phyloP scores from a whole-genome alignment of 257 asterid genomes.

The Verbascum thapsus region DNA sequence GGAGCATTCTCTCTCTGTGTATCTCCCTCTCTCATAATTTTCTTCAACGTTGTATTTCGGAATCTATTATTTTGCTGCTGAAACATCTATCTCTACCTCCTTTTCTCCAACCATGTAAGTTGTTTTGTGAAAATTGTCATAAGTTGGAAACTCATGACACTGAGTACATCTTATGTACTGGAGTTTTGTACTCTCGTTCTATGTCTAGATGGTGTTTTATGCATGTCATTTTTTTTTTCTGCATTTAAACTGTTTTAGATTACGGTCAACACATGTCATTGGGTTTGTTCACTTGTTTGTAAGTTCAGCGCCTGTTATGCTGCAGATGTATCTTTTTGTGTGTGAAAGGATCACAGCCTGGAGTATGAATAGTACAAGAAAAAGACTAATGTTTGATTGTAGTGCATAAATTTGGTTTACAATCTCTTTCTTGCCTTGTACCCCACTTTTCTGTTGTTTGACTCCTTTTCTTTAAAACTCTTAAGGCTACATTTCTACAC shows the following conservation, averaged over 20 bases:
- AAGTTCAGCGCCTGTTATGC: constrained; percentile 18
- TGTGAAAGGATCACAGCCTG: constrained; percentile 26
- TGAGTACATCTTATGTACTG: constrained; percentile 5
- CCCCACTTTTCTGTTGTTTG: constrained; percentile 17
- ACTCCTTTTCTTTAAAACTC: constrained; percentile 28
- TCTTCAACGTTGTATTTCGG: not conserved
- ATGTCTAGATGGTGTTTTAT: not conserved
- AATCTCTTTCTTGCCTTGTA: constrained; percentile 12
- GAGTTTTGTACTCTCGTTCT: not conserved
- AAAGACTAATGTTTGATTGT: constrained; percentile 16
- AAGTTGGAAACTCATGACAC: constrained; percentile 9
- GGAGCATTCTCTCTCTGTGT: constrained; percentile 13
- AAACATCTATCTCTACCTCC: constrained; percentile 6
- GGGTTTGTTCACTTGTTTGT: constrained; percentile 19
- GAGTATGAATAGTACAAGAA: constrained; percentile 8
- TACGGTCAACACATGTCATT: constrained; percentile 4
- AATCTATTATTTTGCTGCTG: not conserved
- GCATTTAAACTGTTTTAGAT: constrained; percentile 7
- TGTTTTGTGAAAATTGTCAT: not conserved
- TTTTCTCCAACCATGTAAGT: not conserved
- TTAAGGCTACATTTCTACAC: constrained; percentile 81
- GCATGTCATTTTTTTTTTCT: constrained; percentile 6
- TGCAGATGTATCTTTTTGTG: constrained; percentile 15
- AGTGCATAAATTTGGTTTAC: constrained; percentile 6
- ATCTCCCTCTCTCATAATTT: not conserved